A percentile compares a stretch with the other conserved stretches of the same genome.
These are phyloP conservation scores for Plantago ovata DNA, from an alignment of 257 asterid genomes.

Conservation along the genomic window DNA sequence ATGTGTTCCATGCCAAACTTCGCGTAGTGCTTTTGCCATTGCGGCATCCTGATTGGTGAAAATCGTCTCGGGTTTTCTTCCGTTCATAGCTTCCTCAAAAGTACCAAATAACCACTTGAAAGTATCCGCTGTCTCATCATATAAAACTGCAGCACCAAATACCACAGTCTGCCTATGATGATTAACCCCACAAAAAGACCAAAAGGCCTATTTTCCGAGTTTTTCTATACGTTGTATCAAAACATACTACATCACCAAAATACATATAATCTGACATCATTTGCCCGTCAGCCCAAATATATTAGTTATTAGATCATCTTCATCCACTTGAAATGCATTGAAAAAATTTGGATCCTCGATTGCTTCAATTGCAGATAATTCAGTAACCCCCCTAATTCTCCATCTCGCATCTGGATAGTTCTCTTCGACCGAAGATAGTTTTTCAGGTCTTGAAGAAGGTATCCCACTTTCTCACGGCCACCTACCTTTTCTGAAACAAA, in stretches of 20 bases:
- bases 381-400: neutral
- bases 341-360: neutral
- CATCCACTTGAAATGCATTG: neutral
- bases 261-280: neutral
- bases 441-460: neutral
- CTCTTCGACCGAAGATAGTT: neutral
- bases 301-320: too few species aligned
- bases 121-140: neutral
- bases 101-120: too few species aligned
- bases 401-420: neutral
- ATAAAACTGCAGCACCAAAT: neutral
- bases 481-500: neutral
- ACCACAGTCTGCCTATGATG: neutral
- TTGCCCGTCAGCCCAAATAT: too few species aligned
- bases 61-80: too few species aligned
- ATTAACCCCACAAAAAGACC: neutral
- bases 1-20: too few species aligned
- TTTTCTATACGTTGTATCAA: neutral
- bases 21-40: too few species aligned
- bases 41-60: too few species aligned
- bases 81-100: too few species aligned
- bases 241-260: neutral
- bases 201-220: too few species aligned
- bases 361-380: neutral
- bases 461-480: neutral